Base-by-base conservation (phyloP, 306 rosid species). In the Glycyrrhiza uralensis region DNA sequence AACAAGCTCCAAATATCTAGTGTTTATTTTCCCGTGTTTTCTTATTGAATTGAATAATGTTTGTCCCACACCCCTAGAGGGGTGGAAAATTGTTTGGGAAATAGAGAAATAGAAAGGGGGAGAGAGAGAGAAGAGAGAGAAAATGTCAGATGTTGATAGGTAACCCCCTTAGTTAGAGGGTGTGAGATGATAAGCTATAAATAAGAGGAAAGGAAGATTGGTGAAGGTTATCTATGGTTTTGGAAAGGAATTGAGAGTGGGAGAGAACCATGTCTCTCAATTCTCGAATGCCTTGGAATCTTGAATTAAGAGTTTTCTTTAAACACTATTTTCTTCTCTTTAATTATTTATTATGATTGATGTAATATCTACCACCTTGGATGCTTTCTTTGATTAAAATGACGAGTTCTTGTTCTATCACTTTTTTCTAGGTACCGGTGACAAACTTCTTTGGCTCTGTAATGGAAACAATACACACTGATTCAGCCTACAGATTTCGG, bases 361-460 rank as follows among this genome's bases (percentile, higher is more conserved):
- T 56, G 47, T 52, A 42, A 20, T 49, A 59, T 38, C 23, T 59
- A 49, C 28, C 39, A 29, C 41, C 15, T 42, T 41, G 23, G 3
- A 32, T 52, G 50, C 6, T 45, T 62, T 72, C 59, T 74, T 56
- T 42, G 61, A 59, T 14, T 74, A 19, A 73, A 58, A 15, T 74
- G 35, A 32, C 3, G 18, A 58, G 39, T 19, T 70, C 30, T 45
- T 47, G 70, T 66, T 23, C 72, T 74, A 13, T 69, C 45, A 26
- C 76, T 72, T 72, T 24, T 51, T 79, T 74, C 22, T 67, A 94
- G 98, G 96, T 87, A 70, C 92, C 96, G 2, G 97, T 94, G 79
- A 89, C 97, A 10, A 94, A 86, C 86, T 94, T 94, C 84, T 94
- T 94, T 76, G 98, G 97, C 72, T 94, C 97, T 30, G 97, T 87